Conservation (phyloP, 331 rosid genomes). For the Cydonia oblonga region DNA sequence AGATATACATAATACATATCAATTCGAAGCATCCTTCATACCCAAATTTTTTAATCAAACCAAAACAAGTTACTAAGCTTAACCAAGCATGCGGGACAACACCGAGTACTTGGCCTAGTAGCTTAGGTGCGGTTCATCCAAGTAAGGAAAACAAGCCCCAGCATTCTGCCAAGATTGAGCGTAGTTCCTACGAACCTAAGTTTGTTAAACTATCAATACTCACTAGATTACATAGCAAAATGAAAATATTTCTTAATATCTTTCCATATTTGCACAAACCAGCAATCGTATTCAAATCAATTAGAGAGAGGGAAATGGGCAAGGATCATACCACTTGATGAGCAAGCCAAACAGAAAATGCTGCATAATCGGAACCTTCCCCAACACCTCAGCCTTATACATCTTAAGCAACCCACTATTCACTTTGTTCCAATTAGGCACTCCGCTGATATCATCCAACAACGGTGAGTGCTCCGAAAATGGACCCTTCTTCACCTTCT, state of each 20-base stretch:
- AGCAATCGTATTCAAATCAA: not conserved
- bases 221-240: not conserved
- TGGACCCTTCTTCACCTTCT: constrained; percentile 88
- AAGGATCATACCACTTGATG: constrained; percentile 40
- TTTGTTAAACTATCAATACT: not conserved
- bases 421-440: constrained; percentile 88
- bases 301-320: not conserved
- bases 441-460: constrained; percentile 95
- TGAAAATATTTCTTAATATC: not conserved
- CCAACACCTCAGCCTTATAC: constrained; percentile 95
- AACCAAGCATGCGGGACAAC: not conserved
- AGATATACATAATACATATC: not conserved
- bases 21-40: not conserved
- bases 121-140: not conserved
- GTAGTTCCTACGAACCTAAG: not conserved
- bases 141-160: not conserved
- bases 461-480: constrained; percentile 96
- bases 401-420: constrained; percentile 88
- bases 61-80: not conserved
- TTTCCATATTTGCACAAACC: not conserved
- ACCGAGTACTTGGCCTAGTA: not conserved
- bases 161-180: not conserved
- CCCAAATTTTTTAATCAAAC: not conserved
- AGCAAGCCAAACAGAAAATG: constrained; percentile 88
- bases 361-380: constrained; percentile 97